phyloP scores from a whole-genome alignment of 495 filamentous ascomycete species.

The Penicillium turbatum region DNA sequence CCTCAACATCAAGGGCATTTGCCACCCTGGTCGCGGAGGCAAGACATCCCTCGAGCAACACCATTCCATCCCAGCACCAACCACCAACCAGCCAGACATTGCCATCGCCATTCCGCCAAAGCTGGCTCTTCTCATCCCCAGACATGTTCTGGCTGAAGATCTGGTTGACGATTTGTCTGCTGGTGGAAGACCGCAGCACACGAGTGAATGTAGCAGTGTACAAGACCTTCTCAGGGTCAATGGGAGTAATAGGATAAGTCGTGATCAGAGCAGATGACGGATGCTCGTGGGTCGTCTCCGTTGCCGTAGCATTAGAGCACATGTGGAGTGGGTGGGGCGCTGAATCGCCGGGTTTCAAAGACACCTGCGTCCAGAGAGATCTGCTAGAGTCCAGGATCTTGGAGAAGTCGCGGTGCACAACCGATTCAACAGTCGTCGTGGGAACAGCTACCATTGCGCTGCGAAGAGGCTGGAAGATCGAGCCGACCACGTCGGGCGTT shows the following conservation, averaged over 20 bases:
- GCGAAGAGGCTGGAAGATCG: conserved; percentile 41
- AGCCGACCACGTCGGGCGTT: conserved; percentile 38
- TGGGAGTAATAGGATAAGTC: conserved; percentile 28
- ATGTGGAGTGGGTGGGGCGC: conserved; percentile 22
- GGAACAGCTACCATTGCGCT: conserved; percentile 38
- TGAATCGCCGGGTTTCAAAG: not conserved
- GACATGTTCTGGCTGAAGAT: conserved; percentile 26
- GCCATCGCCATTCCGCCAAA: conserved; percentile 49
- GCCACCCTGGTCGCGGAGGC: conserved; percentile 52
- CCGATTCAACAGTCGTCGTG: conserved; percentile 36
- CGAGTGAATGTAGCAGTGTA: conserved; percentile 29
- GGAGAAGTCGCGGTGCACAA: conserved; percentile 41
- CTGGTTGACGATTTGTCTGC: conserved; percentile 29
- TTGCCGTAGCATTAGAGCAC: conserved; percentile 23
- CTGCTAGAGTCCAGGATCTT: conserved; percentile 7
- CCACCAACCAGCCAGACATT: conserved; percentile 51
- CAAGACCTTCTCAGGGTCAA: conserved; percentile 28
- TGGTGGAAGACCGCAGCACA: conserved; percentile 30
- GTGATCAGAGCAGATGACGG: conserved; percentile 30
- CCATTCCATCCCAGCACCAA: conserved; percentile 66
- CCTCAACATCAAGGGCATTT: conserved; percentile 41
- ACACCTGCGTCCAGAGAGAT: conserved; percentile 2
- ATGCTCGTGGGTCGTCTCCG: conserved; percentile 38
- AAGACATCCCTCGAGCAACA: conserved; percentile 55
- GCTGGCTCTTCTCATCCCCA: not conserved